Percentiles rank a stretch among this genome's conserved stretches.
Evolutionary conservation across 169 alveolate species (phyloP).

Genomic region (Plasmodium gaboni): DNA sequence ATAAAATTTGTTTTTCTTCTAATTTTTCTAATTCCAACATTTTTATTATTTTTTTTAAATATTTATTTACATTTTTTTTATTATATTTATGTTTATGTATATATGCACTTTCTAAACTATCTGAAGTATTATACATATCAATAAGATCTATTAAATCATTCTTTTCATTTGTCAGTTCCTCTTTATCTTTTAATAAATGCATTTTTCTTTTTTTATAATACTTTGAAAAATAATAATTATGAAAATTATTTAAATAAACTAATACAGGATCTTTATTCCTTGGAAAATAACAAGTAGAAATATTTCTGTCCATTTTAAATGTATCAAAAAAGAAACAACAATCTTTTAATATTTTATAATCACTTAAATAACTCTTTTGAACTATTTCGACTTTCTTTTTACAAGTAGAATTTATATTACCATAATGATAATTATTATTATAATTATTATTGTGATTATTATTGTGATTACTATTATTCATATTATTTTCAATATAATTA

Average conservation of each 20-base stretch:
- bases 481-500: background rate
- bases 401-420: background rate
- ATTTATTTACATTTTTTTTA: conserved; percentile 51
- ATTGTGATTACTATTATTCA: too few species aligned
- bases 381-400: conserved; percentile 17
- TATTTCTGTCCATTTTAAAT: conserved; percentile 67
- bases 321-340: conserved; percentile 69
- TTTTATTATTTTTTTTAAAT: conserved; percentile 59
- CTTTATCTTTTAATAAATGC: conserved; percentile 36
- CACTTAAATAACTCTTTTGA: conserved; percentile 66
- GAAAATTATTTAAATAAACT: conserved; percentile 64
- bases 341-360: conserved; percentile 70
- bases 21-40: conserved; percentile 34
- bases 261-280: conserved; percentile 63
- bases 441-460: too few species aligned
- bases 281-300: conserved; percentile 67
- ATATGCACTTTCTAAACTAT: conserved; percentile 76
- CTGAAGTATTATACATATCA: conserved; percentile 56
- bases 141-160: conserved; percentile 46
- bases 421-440: background rate
- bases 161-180: background rate
- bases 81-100: conserved; percentile 74
- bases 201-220: conserved; percentile 68
- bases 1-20: conserved; percentile 63
- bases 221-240: conserved; percentile 66